Base-by-base conservation (phyloP, 352 stramenopile species). In the Phytophthora pisi region DNA sequence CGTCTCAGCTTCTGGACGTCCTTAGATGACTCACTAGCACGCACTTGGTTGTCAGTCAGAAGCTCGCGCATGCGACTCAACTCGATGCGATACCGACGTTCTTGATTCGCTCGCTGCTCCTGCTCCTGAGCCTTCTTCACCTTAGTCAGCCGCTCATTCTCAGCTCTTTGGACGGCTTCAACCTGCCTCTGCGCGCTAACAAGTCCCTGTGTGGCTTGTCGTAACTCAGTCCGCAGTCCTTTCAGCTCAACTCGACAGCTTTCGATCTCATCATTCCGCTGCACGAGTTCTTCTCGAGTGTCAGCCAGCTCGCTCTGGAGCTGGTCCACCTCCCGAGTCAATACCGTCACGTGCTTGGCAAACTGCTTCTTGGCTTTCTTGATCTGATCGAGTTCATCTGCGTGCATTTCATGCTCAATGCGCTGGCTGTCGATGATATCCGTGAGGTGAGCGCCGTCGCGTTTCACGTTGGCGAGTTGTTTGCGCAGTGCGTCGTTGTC, bases 1-100 rank as follows among this genome's bases (percentile, higher is more conserved):
- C 73, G 64, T 49, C 86, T 86, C 45, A 91, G 70, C 53, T 69
- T 71, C 31, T 79, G 61, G 23, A 91, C 82, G 40, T 83, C 80
- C 10, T 77, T 68, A 5, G 78, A 79, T 4, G 82, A 89, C 43
- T 81, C 76, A 4, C 49, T 66, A 42, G 77, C 64, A n/a, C 67
- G 75, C 47, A 84, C 70, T 18, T 88, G 74, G 18, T 84, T 88
- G 10, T 77, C 61, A 20, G 71, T 66, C 10, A 91, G 68, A 42
- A 91, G 51, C 23, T 86, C 72, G 4, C 72, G 81, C 70, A 87
- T 73, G 18, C 76, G 70, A 18, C 68, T 30, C 1, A 89, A 24
- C 49, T 91, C 80, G 2, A 71, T 77, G 23, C 72, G 66, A 28
- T 80, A 81, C 31, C 52, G 42, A 8, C 62, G 62, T 24, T 84